Percentiles rank a stretch among this genome's conserved stretches.
Evolutionary conservation across 306 rosid genomes (phyloP).

Genomic region (Inga laurina): DNA sequence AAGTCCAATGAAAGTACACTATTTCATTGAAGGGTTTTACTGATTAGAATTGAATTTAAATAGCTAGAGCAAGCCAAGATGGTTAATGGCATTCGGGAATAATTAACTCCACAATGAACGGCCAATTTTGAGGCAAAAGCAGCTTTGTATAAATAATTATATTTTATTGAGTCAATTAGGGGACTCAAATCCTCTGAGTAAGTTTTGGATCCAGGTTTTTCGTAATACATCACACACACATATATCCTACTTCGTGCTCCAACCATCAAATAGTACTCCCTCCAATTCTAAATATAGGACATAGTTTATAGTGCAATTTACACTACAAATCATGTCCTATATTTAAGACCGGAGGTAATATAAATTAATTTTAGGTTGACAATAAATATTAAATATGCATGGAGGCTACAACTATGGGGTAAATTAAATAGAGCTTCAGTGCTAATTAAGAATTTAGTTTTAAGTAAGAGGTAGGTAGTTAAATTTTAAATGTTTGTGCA

Average conservation of each 20-base stretch:
- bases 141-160: not conserved
- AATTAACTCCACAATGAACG: not conserved
- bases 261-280: not conserved
- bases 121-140: not conserved
- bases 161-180: not conserved
- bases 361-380: no score
- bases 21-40: not conserved
- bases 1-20: not conserved
- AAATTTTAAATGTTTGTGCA: no score
- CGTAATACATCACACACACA: not conserved
- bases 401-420: no score
- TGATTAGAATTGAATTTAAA: not conserved
- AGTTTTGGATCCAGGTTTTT: not conserved
- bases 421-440: no score
- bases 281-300: no score
- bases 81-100: no score
- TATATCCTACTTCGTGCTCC: not conserved
- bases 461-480: not conserved
- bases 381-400: no score
- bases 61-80: no score
- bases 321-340: no score
- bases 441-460: no score
- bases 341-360: conserved; percentile 26
- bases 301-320: no score
- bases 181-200: not conserved